phyloP scores from a whole-genome alignment of 208 protist species.

The Sergeia podlipaevii region DNA sequence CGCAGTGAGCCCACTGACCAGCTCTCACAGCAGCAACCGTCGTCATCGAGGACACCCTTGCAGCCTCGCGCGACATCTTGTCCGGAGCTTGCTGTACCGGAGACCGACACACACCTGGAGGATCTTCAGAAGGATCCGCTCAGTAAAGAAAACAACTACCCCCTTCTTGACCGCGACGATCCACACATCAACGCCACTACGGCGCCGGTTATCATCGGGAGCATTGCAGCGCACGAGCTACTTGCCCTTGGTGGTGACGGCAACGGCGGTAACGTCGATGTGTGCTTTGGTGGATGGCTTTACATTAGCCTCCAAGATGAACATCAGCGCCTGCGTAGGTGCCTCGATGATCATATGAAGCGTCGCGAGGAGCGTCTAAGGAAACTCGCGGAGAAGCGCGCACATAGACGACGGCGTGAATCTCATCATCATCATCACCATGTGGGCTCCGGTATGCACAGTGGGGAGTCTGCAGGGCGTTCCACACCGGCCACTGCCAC shows the following conservation, averaged over 20 bases:
- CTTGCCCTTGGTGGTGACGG: slow-evolving; percentile 40
- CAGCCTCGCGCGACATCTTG: too few relatives aligned
- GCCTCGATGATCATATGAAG: slow-evolving; percentile 24
- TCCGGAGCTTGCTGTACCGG: too few relatives aligned
- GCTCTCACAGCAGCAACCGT: too few relatives aligned
- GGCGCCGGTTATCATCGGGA: slow-evolving; percentile 51
- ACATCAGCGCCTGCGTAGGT: slow-evolving; percentile 36
- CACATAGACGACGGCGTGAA: too few relatives aligned
- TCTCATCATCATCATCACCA: too few relatives aligned
- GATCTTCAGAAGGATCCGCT: background rate
- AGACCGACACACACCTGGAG: too few relatives aligned
- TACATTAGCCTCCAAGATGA: slow-evolving; percentile 64
- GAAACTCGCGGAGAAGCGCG: too few relatives aligned
- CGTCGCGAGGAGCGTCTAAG: too few relatives aligned
- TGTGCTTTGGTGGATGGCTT: slow-evolving; percentile 61
- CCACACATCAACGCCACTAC: slow-evolving; percentile 10
- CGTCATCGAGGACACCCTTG: background rate
- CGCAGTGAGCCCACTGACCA: too few relatives aligned
- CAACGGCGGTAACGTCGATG: slow-evolving; percentile 49
- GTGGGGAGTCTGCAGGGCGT: too few relatives aligned
- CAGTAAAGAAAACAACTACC: slow-evolving; percentile 26
- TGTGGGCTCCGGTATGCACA: too few relatives aligned
- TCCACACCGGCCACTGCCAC: too few relatives aligned
- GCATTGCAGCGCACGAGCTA: slow-evolving; percentile 47
- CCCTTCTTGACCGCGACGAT: slow-evolving; percentile 26